Conservation (phyloP, 2,329 filamentous ascomycete species). For the Emmonsiellopsis sp. region DNA sequence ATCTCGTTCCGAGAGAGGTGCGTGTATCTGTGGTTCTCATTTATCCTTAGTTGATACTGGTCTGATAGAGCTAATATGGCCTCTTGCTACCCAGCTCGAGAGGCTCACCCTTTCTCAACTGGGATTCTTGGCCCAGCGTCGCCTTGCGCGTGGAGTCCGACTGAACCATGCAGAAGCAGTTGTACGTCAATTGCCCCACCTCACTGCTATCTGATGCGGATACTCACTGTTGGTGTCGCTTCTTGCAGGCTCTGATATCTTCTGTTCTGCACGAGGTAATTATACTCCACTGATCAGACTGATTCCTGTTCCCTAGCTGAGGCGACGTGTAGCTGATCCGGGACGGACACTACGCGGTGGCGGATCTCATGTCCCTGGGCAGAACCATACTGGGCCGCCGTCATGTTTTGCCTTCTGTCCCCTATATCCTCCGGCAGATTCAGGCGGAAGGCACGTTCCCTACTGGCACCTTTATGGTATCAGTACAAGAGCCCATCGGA, state of each 20-base stretch:
- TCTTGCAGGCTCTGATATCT: conserved; percentile 49
- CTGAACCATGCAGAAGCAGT: conserved; percentile 85
- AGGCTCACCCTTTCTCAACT: conserved; percentile 91
- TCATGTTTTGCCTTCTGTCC: conserved; percentile 78
- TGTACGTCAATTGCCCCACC: conserved; percentile 34
- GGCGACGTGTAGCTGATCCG: conserved; percentile 59
- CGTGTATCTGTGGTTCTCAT: not conserved
- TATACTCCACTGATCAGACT: conserved; percentile 3
- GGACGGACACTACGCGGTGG: conserved; percentile 86
- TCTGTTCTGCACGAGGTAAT: conserved; percentile 76
- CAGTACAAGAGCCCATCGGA: conserved; percentile 81
- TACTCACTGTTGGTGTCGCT: not conserved
- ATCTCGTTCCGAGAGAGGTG: conserved; percentile 4
- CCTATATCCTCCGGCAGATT: conserved; percentile 67
- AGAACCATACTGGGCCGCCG: conserved; percentile 87
- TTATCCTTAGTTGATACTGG: not conserved
- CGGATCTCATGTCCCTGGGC: conserved; percentile 86
- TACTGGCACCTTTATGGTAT: conserved; percentile 85
- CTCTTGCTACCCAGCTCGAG: conserved; percentile 56
- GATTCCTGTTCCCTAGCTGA: not conserved
- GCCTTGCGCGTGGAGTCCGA: conserved; percentile 77
- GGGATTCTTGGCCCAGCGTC: conserved; percentile 74
- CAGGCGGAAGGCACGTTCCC: conserved; percentile 93
- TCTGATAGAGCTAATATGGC: not conserved
- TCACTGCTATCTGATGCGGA: not conserved